Base-by-base conservation (phyloP, 129 eudicot species). In the Artemisia annua region DNA sequence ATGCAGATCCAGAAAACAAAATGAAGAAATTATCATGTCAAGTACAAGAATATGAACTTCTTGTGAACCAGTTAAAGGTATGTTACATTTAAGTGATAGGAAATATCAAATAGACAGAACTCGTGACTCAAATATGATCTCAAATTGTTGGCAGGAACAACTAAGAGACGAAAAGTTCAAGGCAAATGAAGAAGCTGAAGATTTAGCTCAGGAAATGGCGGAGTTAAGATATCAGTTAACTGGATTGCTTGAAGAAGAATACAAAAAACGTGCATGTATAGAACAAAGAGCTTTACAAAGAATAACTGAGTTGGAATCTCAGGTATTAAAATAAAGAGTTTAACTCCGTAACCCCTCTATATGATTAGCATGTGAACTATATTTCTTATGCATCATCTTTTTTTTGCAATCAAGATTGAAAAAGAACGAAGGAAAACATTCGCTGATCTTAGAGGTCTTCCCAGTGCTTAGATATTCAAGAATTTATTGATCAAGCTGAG, bases 171-270 rank as follows among this genome's bases (percentile, higher is more conserved):
- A 87, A 75, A 93, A 76, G 66, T 63, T 78, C 18, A 93, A 88
- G 82, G 88, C 96, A 5, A 89, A 82, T 72, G 98, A 93, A 84
- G 96, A 93, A 73, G 95, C 91, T 20, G 97, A 89, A 66, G 98
- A 93, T 75, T 78, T 93, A 59, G 87, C 92, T 75, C 98, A 93
- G 55, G 98, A 93, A 86, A 93, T 93, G 98, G 98, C 98, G 4
- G 98, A 93, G 76, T 83, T 93, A 69, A 78, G 98, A 79, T 93
- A 89, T 70, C 92, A 89, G 52, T 59, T 93, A 52, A 84, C 96
- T 39, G 86, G 86, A 63, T 82, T 82, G 85, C 96, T 93, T 66
- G 98, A 93, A 75, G 98, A 87, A 74, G 98, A 93, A 82, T 74
- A 87, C 79, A 89, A 89, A 79, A 88, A 86, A 7, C 96, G 96